Base-by-base conservation (phyloP, 1,284 basidiomycete species). In the Heterobasidion parviporum region DNA sequence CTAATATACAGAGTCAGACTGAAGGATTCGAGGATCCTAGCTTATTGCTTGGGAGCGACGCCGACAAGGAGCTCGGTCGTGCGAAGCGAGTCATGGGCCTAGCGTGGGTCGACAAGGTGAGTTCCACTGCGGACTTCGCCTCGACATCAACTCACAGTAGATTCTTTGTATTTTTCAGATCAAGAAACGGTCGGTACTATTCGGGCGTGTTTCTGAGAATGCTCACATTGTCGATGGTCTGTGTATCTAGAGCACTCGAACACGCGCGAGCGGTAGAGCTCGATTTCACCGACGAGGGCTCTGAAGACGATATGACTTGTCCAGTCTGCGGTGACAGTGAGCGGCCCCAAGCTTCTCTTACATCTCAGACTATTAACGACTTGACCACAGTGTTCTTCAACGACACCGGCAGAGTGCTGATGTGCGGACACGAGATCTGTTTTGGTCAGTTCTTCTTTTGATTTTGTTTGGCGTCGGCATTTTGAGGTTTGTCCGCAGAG, bases 401-500 rank as follows among this genome's bases (percentile, higher is more conserved):
- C 26, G 70, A 77, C 56, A 81, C 70, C 57, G 80, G 79, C 0
- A 73, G 79, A 2, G 64, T 86, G 5, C 68, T 86, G 10, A 65
- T 67, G 0, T 86, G 84, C 57, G 77, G 80, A 2, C 82, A 87
- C 58, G 80, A 85, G 59, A 72, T 85, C 7, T 85, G 83, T 60
- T 74, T 73, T 46, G 81, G 82, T 82, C 43, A 50, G 72, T 63
- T n/a, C 26, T 9, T 41, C 5, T 10, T 12, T 50, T 32, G 14
- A 16, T 7, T 18, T n/a, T 46, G 8, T 45, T 35, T 9, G 34
- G 18, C 6, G 50, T 12, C 43, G 36, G 36, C n/a, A 51, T 16
- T 41, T 16, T 26, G 10, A 52, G 48, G 43, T 36, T 45, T 14
- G 26, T 16, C 8, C 8, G 6, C 46, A 81, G 82, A 84, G 51